Base-by-base conservation (phyloP, 768 basidiomycete genomes). In the Collybia nuda region DNA sequence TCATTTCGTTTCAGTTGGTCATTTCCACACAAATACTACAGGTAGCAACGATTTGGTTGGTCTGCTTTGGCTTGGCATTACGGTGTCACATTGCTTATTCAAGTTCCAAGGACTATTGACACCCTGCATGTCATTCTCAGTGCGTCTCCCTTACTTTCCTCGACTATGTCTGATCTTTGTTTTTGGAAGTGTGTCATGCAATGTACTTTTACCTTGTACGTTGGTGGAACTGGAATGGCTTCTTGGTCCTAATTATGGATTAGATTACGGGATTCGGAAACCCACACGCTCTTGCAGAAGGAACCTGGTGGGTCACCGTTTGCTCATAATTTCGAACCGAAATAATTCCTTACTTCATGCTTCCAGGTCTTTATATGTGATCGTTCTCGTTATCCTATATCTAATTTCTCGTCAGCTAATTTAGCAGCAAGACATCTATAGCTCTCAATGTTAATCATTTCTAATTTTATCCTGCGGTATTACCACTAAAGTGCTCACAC, bases 171-270 rank as follows among this genome's bases (percentile, higher is more conserved):
- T 49, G 51, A 36, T 48, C 45, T 17, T 22, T n/a, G 24, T 29
- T 24, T 22, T 17, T 32, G 12, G 26, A 35, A 76, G 75, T 76
- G 69, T 71, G 72, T 42, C 71, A 76, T 55, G 55, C 68, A 1
- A 56, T 77, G 50, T 69, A 78, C 56, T 56, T 65, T 47, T 78
- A 77, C 53, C 69, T 77, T 40, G 76, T 78, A 56, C 29, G 67
- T 35, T 18, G 11, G 21, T 42, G 14, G 17, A 17, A 11, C 5
- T 18, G 9, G 14, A 35, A 17, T 23, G 18, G 15, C 23, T 29
- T n/a, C 14, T 41, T 29, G 7, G 29, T 17, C 36, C n/a, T 40
- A 24, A 24, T 23, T 23, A 21, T 43, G 9, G 48, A 5, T 18
- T 51, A 78, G 76, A 67, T 79, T 11, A 53, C 57, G n/a, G 72